A percentile compares a stretch with the other conserved stretches of the same genome.
Evolutionary conservation across 768 basidiomycete species (phyloP).

Genomic region (Suillus placidus): DNA sequence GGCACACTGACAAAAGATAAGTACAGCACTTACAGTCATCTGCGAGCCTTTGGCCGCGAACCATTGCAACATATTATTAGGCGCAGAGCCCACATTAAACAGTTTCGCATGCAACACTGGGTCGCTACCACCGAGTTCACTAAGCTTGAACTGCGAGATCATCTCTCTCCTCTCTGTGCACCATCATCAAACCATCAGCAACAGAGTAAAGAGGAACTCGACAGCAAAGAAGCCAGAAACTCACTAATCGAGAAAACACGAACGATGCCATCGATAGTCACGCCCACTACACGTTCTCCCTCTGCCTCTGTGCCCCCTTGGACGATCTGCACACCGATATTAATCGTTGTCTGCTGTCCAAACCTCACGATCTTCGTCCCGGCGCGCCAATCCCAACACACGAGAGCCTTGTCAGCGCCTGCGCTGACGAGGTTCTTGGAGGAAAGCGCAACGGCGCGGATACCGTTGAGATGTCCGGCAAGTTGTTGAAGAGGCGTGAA

Average conservation of each 20-base stretch:
- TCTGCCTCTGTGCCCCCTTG: slow-evolving; percentile 41
- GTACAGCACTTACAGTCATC: slow-evolving; percentile 69
- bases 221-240: slow-evolving; percentile 27
- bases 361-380: slow-evolving; percentile 90
- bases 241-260: slow-evolving; percentile 88
- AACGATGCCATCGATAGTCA: slow-evolving; percentile 91
- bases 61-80: slow-evolving; percentile 93
- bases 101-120: slow-evolving; percentile 67
- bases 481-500: slow-evolving; percentile 84
- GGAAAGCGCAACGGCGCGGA: slow-evolving; percentile 86
- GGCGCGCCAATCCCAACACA: slow-evolving; percentile 90
- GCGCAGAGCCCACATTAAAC: slow-evolving; percentile 75
- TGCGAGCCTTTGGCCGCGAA: slow-evolving; percentile 88
- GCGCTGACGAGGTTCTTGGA: slow-evolving; percentile 87
- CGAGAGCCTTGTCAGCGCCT: slow-evolving; percentile 68
- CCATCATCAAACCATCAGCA: slow-evolving; percentile 19
- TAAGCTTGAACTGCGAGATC: slow-evolving; percentile 89
- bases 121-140: slow-evolving; percentile 72
- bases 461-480: slow-evolving; percentile 85
- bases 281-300: slow-evolving; percentile 85
- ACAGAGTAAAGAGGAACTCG: slow-evolving; percentile 27
- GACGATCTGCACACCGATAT: slow-evolving; percentile 87
- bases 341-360: slow-evolving; percentile 91
- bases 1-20: not conserved
- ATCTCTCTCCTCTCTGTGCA: slow-evolving; percentile 70